These are phyloP conservation scores for Gymnopilus dilepis DNA, from an alignment of 768 basidiomycete species.

Conservation along the genomic window DNA sequence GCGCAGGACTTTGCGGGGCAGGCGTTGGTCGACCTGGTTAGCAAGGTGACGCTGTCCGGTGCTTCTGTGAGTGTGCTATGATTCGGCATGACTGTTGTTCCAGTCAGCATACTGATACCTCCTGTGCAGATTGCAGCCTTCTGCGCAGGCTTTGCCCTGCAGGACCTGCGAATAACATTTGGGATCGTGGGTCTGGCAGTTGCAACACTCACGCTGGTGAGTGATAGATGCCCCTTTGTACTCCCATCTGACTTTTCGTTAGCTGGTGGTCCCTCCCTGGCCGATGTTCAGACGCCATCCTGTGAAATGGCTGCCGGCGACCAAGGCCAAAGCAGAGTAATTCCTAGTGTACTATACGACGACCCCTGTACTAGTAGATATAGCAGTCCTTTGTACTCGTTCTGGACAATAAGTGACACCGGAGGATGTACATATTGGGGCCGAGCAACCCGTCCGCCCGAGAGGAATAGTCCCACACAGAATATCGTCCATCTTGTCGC, in stretches of 20 bases:
- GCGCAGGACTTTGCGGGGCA: constrained; percentile 69
- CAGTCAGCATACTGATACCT: background rate
- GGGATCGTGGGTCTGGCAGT: constrained; percentile 48
- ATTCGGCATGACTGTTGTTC: too few species aligned
- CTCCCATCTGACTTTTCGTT: constrained; percentile 7
- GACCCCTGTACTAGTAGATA: background rate
- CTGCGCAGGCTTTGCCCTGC: constrained; percentile 57
- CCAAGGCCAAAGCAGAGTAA: constrained; percentile 33
- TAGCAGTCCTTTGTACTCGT: background rate
- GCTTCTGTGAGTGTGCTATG: constrained; percentile 54
- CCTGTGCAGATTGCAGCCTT: constrained; percentile 55
- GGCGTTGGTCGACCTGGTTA: constrained; percentile 52
- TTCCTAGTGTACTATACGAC: background rate
- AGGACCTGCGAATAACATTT: constrained; percentile 62
- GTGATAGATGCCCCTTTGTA: constrained; percentile 20
- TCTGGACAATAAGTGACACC: constrained; percentile 5
- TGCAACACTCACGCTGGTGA: constrained; percentile 47
- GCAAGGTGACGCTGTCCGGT: constrained; percentile 47
- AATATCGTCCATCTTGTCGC: constrained; percentile 21
- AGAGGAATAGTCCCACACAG: constrained; percentile 26
- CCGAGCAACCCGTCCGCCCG: constrained; percentile 23
- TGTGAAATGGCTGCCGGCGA: constrained; percentile 60
- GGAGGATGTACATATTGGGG: constrained; percentile 22
- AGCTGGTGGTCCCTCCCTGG: constrained; percentile 77
- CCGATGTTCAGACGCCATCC: constrained; percentile 65